Conservation (phyloP, 2,329 filamentous ascomycete species). For the Colletotrichum higginsianum region DNA sequence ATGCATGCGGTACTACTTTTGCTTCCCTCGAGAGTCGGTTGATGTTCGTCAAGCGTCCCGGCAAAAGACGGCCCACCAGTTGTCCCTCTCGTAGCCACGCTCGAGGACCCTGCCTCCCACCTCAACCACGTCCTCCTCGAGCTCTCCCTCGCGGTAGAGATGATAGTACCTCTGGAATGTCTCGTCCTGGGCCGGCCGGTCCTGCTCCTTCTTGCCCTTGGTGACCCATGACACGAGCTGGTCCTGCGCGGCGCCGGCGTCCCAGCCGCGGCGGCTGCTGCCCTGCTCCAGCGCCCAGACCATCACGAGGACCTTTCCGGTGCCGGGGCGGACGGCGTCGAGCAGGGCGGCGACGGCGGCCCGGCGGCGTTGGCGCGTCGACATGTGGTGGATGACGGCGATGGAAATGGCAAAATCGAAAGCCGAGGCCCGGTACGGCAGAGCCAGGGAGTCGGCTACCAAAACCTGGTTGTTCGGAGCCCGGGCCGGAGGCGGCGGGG, state of each 20-base stretch:
- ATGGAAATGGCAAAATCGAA: slow-evolving; percentile 93
- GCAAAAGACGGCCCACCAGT: slow-evolving; percentile 90
- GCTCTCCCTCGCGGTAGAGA: slow-evolving; percentile 87
- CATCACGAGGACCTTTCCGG: slow-evolving; percentile 84
- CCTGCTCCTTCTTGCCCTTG: slow-evolving; percentile 52
- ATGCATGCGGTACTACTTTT: neutral
- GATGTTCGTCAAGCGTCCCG: slow-evolving; percentile 34
- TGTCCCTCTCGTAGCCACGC: slow-evolving; percentile 94
- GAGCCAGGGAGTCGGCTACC: slow-evolving; percentile 85
- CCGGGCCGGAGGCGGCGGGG: neutral
- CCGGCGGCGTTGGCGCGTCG: slow-evolving; percentile 79
- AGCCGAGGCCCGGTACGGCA: slow-evolving; percentile 77
- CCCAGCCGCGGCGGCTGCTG: slow-evolving; percentile 88
- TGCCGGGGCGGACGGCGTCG: slow-evolving; percentile 71
- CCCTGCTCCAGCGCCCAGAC: slow-evolving; percentile 98
- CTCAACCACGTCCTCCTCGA: slow-evolving; percentile 82
- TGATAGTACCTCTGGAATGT: slow-evolving; percentile 96
- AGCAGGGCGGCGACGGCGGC: slow-evolving; percentile 82
- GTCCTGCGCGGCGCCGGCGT: slow-evolving; percentile 87
- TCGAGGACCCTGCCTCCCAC: slow-evolving; percentile 84
- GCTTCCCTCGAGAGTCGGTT: neutral
- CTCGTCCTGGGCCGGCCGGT: slow-evolving; percentile 30
- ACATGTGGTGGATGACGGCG: slow-evolving; percentile 94
- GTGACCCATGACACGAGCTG: slow-evolving; percentile 97
- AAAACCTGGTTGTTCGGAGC: slow-evolving; percentile 65